Evolutionary conservation across 225 moss, liverwort and hornwort species (phyloP).

Genomic region (Asterella californica): DNA sequence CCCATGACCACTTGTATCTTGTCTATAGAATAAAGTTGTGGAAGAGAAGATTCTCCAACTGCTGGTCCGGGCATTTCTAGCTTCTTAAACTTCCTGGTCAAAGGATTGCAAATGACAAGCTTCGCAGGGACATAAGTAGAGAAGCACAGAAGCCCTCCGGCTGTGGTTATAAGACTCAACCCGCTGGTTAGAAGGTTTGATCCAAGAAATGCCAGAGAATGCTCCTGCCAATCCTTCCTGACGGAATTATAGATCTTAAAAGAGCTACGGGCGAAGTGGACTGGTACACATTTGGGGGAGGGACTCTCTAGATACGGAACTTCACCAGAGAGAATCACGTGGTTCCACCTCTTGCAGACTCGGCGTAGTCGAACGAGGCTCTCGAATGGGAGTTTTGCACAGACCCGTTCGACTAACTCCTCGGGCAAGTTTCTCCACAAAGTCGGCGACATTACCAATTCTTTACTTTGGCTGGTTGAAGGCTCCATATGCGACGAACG

Average conservation of each 20-base stretch:
- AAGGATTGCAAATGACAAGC: constrained; percentile 39
- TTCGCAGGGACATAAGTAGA: constrained; percentile 20
- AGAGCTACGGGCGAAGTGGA: constrained; percentile 29
- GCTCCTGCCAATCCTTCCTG: constrained; percentile 33
- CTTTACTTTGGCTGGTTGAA: neutral
- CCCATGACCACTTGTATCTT: constrained; percentile 26
- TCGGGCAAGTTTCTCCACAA: constrained; percentile 24
- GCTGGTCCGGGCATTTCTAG: constrained; percentile 25
- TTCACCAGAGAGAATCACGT: constrained; percentile 28
- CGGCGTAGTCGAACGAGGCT: constrained; percentile 30
- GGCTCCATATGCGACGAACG: constrained; percentile 4
- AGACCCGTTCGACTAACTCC: constrained; percentile 30
- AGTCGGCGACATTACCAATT: neutral
- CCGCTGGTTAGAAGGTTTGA: constrained; percentile 23
- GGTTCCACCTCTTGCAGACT: constrained; percentile 43
- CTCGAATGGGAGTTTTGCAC: constrained; percentile 28
- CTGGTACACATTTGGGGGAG: constrained; percentile 33
- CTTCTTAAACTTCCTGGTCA: constrained; percentile 27
- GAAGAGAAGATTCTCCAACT: constrained; percentile 10
- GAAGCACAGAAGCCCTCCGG: constrained; percentile 39
- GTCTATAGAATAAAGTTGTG: constrained; percentile 4
- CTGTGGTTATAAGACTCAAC: constrained; percentile 30
- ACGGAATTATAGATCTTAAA: constrained; percentile 37
- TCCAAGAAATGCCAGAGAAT: constrained; percentile 35
- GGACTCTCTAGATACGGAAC: constrained; percentile 16